These are phyloP conservation scores for Blastocladiella emersonii DNA, from an alignment of 371 early-diverging fungal species.

Conservation along the genomic window DNA sequence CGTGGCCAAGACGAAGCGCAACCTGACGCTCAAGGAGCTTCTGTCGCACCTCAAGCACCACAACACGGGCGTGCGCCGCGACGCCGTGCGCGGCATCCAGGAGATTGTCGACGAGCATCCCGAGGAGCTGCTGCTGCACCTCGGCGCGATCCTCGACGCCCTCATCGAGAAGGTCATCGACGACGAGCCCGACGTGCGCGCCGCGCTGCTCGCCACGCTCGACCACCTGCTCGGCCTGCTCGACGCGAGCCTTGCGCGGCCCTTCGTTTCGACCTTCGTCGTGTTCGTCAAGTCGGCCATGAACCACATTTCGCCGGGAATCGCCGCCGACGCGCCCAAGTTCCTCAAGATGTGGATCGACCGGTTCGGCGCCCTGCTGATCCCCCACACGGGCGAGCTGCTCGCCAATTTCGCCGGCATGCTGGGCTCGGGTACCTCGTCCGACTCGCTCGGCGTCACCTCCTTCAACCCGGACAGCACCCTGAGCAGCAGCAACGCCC, in stretches of 20 bases:
- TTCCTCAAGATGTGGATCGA: constrained; percentile 61
- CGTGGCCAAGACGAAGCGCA: constrained; percentile 51
- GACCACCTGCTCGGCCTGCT: constrained; percentile 7
- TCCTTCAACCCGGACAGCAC: background rate
- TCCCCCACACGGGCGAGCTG: background rate
- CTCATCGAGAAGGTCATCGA: constrained; percentile 19
- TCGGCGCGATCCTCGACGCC: constrained; percentile 47
- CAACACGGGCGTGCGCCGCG: constrained; percentile 56
- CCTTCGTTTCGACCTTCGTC: constrained; percentile 59
- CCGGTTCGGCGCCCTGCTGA: constrained; percentile 9
- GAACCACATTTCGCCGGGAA: constrained; percentile 78
- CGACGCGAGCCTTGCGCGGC: constrained; percentile 38
- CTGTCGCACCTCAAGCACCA: constrained; percentile 62
- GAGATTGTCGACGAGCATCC: constrained; percentile 51
- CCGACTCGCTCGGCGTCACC: background rate
- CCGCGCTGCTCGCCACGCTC: constrained; percentile 22
- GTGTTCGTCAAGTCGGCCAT: constrained; percentile 74
- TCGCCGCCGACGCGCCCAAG: constrained; percentile 62
- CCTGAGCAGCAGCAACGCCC: background rate
- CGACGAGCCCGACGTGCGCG: constrained; percentile 25
- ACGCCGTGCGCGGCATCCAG: constrained; percentile 50
- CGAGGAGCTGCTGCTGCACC: constrained; percentile 33
- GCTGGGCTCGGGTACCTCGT: constrained; percentile 5
- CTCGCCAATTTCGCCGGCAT: constrained; percentile 8
- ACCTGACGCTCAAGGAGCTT: constrained; percentile 55